Conservation (phyloP, 2,329 filamentous ascomycete species). For the Talaromyces sp. region DNA sequence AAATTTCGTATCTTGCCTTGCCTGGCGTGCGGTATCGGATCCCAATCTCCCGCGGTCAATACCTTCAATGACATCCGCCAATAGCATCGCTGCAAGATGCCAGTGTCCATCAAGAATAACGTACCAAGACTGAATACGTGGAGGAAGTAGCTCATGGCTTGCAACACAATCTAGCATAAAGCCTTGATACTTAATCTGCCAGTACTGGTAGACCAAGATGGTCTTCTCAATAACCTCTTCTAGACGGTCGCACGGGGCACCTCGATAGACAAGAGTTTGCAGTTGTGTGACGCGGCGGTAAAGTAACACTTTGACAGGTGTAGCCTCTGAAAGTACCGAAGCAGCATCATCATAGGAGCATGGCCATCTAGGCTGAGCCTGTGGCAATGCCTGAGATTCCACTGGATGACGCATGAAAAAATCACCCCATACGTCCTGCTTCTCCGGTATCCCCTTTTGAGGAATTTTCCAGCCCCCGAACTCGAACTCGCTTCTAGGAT, state of each 20-base stretch:
- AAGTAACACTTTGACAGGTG: slow-evolving; percentile 62
- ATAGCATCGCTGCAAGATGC: slow-evolving; percentile 58
- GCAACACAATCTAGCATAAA: slow-evolving; percentile 58
- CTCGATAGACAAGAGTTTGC: slow-evolving; percentile 54
- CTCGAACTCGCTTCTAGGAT: slow-evolving; percentile 3
- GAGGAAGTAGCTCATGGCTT: slow-evolving; percentile 54
- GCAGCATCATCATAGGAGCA: slow-evolving; percentile 58
- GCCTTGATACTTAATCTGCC: slow-evolving; percentile 55
- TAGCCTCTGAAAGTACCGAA: slow-evolving; percentile 54
- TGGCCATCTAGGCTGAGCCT: slow-evolving; percentile 49
- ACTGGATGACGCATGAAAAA: slow-evolving; percentile 32
- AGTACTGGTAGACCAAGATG: slow-evolving; percentile 57
- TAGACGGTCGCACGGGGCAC: slow-evolving; percentile 40
- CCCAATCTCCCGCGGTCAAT: slow-evolving; percentile 46
- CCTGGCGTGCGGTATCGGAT: slow-evolving; percentile 22
- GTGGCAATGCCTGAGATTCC: too few relatives aligned
- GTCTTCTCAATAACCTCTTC: slow-evolving; percentile 53
- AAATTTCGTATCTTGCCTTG: slow-evolving; percentile 35
- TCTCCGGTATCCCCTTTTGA: slow-evolving; percentile 6
- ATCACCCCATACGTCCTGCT: slow-evolving; percentile 43
- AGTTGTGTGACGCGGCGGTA: slow-evolving; percentile 61
- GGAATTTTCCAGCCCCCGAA: slow-evolving; percentile 14
- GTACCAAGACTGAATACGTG: slow-evolving; percentile 63
- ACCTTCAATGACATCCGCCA: slow-evolving; percentile 57
- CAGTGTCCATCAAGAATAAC: slow-evolving; percentile 61